These are phyloP conservation scores for Daldinia childiae DNA, from an alignment of 495 filamentous ascomycete genomes.

Conservation along the genomic window DNA sequence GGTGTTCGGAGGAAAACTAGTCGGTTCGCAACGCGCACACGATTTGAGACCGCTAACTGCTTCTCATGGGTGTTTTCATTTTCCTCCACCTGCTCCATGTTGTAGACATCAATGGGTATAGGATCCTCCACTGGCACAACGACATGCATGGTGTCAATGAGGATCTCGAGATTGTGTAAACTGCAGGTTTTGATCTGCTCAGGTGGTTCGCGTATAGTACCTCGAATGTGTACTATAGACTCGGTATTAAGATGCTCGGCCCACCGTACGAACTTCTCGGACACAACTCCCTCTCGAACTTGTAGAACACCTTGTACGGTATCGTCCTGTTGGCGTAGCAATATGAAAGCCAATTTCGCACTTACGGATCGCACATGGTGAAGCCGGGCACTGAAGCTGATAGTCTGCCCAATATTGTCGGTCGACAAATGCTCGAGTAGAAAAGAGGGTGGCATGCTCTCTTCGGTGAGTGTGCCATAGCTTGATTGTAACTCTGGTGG, in stretches of 20 bases:
- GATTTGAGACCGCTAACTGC: conserved; percentile 52
- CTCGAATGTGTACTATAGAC: conserved; percentile 81
- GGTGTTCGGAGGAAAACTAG: conserved; percentile 87
- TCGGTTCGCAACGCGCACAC: conserved; percentile 76
- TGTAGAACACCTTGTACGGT: conserved; percentile 85
- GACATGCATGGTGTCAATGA: conserved; percentile 82
- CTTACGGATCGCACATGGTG: conserved; percentile 87
- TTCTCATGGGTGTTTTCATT: conserved; percentile 53
- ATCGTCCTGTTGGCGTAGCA: conserved; percentile 80
- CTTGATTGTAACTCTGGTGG: conserved; percentile 65
- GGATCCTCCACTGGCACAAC: conserved; percentile 66
- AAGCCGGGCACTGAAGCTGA: conserved; percentile 83
- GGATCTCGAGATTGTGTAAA: conserved; percentile 78
- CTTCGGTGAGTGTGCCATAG: conserved; percentile 64
- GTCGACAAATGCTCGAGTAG: conserved; percentile 33
- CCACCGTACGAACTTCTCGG: conserved; percentile 91
- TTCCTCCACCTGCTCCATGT: conserved; percentile 54
- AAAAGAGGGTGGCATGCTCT: conserved; percentile 41
- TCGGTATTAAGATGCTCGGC: conserved; percentile 80
- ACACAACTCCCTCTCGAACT: conserved; percentile 62
- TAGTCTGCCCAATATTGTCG: conserved; percentile 65
- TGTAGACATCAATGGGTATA: conserved; percentile 75
- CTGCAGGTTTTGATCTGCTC: conserved; percentile 82
- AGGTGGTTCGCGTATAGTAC: conserved; percentile 74
- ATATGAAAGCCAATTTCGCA: conserved; percentile 86